Percentiles rank a stretch among this genome's conserved stretches.
These are phyloP conservation scores for Arabidopsis hybrid DNA, from an alignment of 441 rosid species.

Conservation along the genomic window DNA sequence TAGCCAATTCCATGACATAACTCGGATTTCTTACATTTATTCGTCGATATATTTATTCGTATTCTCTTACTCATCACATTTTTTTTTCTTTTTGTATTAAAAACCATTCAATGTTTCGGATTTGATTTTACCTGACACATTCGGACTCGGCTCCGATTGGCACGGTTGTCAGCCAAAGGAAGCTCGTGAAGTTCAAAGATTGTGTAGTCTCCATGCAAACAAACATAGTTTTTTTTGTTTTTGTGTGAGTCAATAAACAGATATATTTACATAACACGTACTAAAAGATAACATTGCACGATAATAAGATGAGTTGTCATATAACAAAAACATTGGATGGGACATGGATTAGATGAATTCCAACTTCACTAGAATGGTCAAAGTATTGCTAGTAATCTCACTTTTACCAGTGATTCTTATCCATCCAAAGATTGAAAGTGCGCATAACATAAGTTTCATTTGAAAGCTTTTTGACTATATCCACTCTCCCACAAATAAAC, in stretches of 20 bases:
- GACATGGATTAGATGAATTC: constrained; percentile 43
- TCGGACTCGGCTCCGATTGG: neutral
- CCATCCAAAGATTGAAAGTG: constrained; percentile 45
- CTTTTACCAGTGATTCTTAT: constrained; percentile 46
- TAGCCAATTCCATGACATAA: constrained; percentile 38
- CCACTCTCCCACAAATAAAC: constrained; percentile 42
- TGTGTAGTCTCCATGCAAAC: constrained; percentile 36
- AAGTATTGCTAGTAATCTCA: constrained; percentile 32
- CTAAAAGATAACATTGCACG: constrained; percentile 29
- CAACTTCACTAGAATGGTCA: constrained; percentile 40
- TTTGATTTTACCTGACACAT: neutral
- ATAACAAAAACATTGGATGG: constrained; percentile 29
- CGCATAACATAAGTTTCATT: constrained; percentile 45
- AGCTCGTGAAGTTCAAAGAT: neutral
- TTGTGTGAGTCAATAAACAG: neutral
- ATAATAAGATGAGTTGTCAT: constrained; percentile 34
- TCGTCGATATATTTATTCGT: constrained; percentile 32
- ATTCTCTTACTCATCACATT: constrained; percentile 27
- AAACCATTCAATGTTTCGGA: neutral
- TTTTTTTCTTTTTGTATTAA: neutral
- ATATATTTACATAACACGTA: constrained; percentile 11
- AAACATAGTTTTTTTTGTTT: neutral
- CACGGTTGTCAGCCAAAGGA: neutral
- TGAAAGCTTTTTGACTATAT: constrained; percentile 42
- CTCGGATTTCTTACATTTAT: constrained; percentile 11